These are phyloP conservation scores for Anisogramma anomala DNA, from an alignment of 2,329 filamentous ascomycete species.

Conservation along the genomic window DNA sequence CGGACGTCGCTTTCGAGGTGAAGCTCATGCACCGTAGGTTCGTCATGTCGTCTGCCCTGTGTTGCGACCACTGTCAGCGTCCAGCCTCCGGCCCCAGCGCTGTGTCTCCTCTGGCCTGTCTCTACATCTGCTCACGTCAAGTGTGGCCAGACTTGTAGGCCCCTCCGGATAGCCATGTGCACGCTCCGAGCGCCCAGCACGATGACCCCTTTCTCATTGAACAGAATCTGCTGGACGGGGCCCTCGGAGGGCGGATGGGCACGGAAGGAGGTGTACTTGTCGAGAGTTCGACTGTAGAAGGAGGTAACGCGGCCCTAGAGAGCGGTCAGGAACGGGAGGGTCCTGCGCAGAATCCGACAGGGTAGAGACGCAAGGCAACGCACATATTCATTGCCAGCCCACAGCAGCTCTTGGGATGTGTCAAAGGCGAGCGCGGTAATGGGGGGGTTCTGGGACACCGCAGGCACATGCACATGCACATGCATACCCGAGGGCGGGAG, in stretches of 20 bases:
- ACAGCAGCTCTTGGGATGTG: constrained; percentile 76
- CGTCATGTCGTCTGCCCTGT: constrained; percentile 62
- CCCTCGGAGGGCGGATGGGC: constrained; percentile 65
- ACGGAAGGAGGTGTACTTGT: constrained; percentile 82
- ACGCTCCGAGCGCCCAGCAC: constrained; percentile 73
- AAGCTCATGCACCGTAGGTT: constrained; percentile 93
- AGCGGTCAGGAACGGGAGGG: not conserved
- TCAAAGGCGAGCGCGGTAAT: constrained; percentile 75
- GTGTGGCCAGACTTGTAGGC: constrained; percentile 72
- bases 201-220: constrained; percentile 83
- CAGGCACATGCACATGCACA: too few relatives aligned
- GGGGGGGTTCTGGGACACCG: too few relatives aligned
- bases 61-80: not conserved
- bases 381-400: constrained; percentile 87
- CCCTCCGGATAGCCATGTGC: constrained; percentile 77
- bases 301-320: constrained; percentile 73
- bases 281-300: constrained; percentile 75
- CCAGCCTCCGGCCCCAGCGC: not conserved
- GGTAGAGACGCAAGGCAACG: constrained; percentile 23
- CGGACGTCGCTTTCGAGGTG: constrained; percentile 69
- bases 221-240: constrained; percentile 73
- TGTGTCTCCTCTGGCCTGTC: not conserved
- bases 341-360: not conserved
- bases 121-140: constrained; percentile 45
- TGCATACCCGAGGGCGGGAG: constrained; percentile 61